Evolutionary conservation across 345 rosid genomes (phyloP).

Genomic region (Turritis glabra): DNA sequence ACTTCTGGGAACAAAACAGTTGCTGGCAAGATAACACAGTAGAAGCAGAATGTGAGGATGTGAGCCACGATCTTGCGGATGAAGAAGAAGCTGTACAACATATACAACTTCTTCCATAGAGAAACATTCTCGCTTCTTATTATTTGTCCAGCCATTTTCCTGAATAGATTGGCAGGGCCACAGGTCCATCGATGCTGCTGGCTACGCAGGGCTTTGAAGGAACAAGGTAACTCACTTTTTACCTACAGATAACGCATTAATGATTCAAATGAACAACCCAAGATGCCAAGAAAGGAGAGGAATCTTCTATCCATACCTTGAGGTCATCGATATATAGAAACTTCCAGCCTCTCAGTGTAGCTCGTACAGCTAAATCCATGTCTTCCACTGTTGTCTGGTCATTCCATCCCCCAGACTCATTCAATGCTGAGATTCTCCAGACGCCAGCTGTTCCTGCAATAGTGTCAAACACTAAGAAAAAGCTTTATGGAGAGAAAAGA

Average conservation of each 20-base stretch:
- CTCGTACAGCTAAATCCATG: conserved; percentile 64
- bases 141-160: conserved; percentile 56
- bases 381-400: conserved; percentile 63
- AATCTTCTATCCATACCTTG: conserved; percentile 35
- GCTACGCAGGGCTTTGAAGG: conserved; percentile 51
- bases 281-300: neutral
- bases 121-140: conserved; percentile 51
- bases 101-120: conserved; percentile 50
- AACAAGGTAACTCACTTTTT: conserved; percentile 61
- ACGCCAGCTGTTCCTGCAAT: conserved; percentile 54
- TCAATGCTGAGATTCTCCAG: conserved; percentile 53
- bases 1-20: conserved; percentile 55
- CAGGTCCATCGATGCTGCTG: conserved; percentile 69
- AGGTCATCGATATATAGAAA: conserved; percentile 49
- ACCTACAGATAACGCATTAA: conserved; percentile 30
- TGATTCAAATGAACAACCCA: neutral
- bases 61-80: conserved; percentile 55
- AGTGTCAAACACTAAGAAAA: conserved; percentile 14
- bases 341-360: conserved; percentile 63
- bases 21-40: conserved; percentile 52
- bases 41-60: conserved; percentile 53
- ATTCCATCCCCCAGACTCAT: conserved; percentile 63
- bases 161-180: conserved; percentile 60
- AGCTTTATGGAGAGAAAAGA: neutral
- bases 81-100: conserved; percentile 53